Conservation (phyloP, 1,284 basidiomycete species). For the Cystobasidium slooffiae region DNA sequence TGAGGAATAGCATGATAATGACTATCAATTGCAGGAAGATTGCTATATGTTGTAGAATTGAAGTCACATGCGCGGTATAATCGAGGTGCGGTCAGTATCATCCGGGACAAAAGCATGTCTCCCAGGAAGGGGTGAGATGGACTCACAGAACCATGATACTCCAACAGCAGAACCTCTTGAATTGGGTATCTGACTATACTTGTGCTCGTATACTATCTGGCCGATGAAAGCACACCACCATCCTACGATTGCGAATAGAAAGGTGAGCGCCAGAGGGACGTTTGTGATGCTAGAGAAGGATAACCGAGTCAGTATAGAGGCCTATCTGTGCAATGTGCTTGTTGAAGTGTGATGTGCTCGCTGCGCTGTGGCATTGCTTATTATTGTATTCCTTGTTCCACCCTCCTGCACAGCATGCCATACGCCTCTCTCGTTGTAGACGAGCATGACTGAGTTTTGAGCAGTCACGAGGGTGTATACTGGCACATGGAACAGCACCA, state of each 20-base stretch:
- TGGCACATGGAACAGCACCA: background rate
- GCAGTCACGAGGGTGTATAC: background rate
- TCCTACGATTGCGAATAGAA: conserved; percentile 34
- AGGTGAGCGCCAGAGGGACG: conserved; percentile 42
- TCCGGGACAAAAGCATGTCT: too few relatives aligned
- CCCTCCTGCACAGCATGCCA: background rate
- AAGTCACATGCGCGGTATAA: too few relatives aligned
- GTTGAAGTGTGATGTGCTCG: background rate
- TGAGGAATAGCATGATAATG: conserved; percentile 77
- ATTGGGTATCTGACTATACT: conserved; percentile 48
- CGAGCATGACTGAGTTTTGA: conserved; percentile 4
- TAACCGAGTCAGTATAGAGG: background rate
- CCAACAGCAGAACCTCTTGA: conserved; percentile 62
- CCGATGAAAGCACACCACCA: conserved; percentile 93
- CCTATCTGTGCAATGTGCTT: too few relatives aligned
- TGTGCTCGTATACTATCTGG: conserved; percentile 55
- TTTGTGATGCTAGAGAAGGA: conserved; percentile 27
- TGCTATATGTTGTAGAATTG: conserved; percentile 32
- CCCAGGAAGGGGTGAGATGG: too few relatives aligned
- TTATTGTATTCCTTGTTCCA: background rate
- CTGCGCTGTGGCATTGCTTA: too few relatives aligned
- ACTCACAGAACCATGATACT: conserved; percentile 89
- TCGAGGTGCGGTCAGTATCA: too few relatives aligned
- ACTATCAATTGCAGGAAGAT: conserved; percentile 72
- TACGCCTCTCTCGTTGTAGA: too few relatives aligned